Evolutionary conservation across 1,284 basidiomycete species (phyloP).

Genomic region (Termitomyces sp.): DNA sequence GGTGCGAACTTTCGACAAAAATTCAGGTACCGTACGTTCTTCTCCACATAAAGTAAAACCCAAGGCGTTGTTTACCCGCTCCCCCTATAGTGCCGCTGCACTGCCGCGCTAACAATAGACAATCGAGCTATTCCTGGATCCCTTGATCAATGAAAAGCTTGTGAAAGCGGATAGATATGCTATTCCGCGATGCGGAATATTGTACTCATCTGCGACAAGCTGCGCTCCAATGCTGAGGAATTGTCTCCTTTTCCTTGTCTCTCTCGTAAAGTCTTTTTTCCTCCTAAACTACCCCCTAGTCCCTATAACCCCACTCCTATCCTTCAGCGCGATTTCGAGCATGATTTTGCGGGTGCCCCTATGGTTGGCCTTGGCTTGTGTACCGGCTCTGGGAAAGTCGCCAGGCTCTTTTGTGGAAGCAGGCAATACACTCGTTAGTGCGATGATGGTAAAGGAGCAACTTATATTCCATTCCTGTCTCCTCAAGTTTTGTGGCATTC

Average conservation of each 20-base stretch:
- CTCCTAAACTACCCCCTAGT: conserved; percentile 1
- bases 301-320: conserved; percentile 2
- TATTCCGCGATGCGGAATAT: neutral
- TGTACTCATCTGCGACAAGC: neutral
- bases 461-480: neutral
- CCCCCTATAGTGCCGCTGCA: neutral
- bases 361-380: conserved; percentile 5
- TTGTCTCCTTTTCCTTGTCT: conserved; percentile 2
- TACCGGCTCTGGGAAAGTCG: neutral
- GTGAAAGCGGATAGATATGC: neutral
- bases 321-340: neutral
- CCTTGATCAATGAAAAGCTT: neutral
- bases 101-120: neutral
- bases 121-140: conserved; percentile 1
- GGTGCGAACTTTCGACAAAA: too few relatives aligned
- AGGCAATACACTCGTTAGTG: conserved; percentile 20
- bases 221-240: neutral
- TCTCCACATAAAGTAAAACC: neutral
- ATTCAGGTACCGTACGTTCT: neutral
- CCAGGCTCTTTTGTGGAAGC: conserved; percentile 2
- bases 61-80: neutral
- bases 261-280: neutral
- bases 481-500: neutral
- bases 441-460: conserved; percentile 52
- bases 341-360: conserved; percentile 4